Evolutionary conservation across 208 protist species (phyloP).

Genomic region (Trypanosoma platydactyli): DNA sequence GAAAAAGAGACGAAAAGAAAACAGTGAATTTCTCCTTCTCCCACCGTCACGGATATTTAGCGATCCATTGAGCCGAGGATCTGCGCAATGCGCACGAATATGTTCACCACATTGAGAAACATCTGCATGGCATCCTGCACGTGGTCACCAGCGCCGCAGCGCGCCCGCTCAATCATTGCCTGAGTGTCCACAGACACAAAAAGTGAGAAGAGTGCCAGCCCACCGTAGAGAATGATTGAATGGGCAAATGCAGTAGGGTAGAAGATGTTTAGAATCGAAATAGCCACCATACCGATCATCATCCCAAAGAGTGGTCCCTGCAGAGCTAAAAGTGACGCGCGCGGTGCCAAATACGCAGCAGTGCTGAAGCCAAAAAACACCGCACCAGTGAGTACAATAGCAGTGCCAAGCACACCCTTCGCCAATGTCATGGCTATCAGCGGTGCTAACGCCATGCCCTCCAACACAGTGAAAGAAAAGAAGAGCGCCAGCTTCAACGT

Average conservation of each 20-base stretch:
- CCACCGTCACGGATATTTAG: not conserved
- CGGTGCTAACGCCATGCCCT: conserved; percentile 84
- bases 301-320: conserved; percentile 85
- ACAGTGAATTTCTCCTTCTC: not conserved
- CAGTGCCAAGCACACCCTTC: conserved; percentile 82
- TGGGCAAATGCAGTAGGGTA: conserved; percentile 84
- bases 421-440: conserved; percentile 67
- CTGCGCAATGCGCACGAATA: conserved; percentile 86
- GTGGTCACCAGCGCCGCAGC: conserved; percentile 78
- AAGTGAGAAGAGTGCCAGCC: conserved; percentile 83
- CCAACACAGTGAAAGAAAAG: conserved; percentile 75
- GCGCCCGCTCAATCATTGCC: conserved; percentile 89
- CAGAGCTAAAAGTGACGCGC: conserved; percentile 75
- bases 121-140: conserved; percentile 83
- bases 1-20: not conserved
- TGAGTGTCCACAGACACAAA: conserved; percentile 85
- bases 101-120: conserved; percentile 89
- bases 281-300: conserved; percentile 81
- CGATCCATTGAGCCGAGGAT: conserved; percentile 67
- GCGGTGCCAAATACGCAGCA: conserved; percentile 76
- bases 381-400: conserved; percentile 75
- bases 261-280: conserved; percentile 85
- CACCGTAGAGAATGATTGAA: conserved; percentile 85
- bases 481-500: conserved; percentile 74
- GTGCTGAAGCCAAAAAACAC: conserved; percentile 88